phyloP scores from a whole-genome alignment of 2,329 filamentous ascomycete genomes.

The Thermoascus crustaceus region DNA sequence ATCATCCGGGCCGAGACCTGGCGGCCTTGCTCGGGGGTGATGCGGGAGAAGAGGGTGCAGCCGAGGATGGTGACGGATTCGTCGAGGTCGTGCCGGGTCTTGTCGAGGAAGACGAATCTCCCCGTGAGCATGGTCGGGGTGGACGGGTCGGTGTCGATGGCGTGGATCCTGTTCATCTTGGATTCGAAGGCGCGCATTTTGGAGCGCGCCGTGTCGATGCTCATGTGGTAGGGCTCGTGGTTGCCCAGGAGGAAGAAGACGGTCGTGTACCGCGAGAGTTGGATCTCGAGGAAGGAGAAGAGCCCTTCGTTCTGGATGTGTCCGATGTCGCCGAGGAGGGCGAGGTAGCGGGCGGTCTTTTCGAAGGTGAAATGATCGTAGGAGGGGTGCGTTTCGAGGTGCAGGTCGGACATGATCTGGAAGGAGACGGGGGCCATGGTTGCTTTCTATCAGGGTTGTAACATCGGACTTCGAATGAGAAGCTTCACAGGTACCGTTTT shows the following conservation, averaged over 20 bases:
- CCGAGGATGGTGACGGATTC: constrained; percentile 35
- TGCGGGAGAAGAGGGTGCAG: constrained; percentile 44
- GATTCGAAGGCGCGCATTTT: constrained; percentile 11
- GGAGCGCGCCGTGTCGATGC: constrained; percentile 8
- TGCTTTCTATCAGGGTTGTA: no score
- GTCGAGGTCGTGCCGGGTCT: constrained; percentile 31
- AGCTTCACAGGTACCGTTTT: no score
- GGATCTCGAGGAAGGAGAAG: constrained; percentile 36
- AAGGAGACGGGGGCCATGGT: constrained; percentile 7
- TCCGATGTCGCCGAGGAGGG: constrained; percentile 48
- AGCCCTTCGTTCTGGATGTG: constrained; percentile 27
- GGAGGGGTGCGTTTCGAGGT: constrained; percentile 40
- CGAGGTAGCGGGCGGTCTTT: constrained; percentile 41
- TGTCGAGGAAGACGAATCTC: constrained; percentile 36
- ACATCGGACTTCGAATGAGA: no score
- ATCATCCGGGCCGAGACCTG: constrained; percentile 39
- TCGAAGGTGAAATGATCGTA: constrained; percentile 41
- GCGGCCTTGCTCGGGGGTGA: constrained; percentile 31
- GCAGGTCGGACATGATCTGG: constrained; percentile 47
- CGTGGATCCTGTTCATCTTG: constrained; percentile 7
- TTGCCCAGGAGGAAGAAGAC: constrained; percentile 47
- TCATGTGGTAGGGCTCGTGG: constrained; percentile 41
- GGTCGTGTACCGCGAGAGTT: constrained; percentile 37
- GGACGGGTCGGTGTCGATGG: no score
- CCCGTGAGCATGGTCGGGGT: no score